phyloP scores from a whole-genome alignment of 1,139 yeast species.

The Nakaseomyces glabratus region DNA sequence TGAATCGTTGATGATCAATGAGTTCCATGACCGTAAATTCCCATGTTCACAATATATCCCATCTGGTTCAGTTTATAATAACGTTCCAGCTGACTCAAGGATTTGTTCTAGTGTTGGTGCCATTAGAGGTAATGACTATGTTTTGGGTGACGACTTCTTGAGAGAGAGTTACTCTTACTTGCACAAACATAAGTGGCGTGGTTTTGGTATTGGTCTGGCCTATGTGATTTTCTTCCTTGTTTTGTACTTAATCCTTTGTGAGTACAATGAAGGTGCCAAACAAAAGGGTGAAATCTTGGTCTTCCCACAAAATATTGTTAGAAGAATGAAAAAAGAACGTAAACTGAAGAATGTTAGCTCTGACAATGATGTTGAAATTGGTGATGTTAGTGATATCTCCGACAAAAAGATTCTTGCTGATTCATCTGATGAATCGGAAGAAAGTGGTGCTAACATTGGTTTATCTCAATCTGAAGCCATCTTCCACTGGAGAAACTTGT shows the following conservation, averaged over 20 bases:
- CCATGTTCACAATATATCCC: conserved; percentile 34
- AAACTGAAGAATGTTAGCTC: conserved; percentile 12
- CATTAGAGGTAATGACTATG: conserved; percentile 29
- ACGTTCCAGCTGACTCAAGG: conserved; percentile 31
- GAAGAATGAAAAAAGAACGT: conserved; percentile 28
- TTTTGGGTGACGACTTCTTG: conserved; percentile 35
- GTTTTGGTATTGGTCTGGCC: conserved; percentile 55
- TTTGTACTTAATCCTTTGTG: conserved; percentile 47
- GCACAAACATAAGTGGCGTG: conserved; percentile 58
- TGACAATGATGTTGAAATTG: conserved; percentile 20
- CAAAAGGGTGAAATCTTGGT: conserved; percentile 68
- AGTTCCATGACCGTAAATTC: conserved; percentile 41
- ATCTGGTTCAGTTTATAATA: conserved; percentile 32
- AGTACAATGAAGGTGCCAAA: conserved; percentile 52
- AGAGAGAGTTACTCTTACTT: conserved; percentile 35
- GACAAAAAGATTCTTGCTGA: conserved; percentile 10
- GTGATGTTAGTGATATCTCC: conserved; percentile 7
- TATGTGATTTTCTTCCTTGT: conserved; percentile 47
- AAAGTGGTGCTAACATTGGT: conserved; percentile 10
- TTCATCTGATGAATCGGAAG: conserved; percentile 10
- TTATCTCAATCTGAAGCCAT: conserved; percentile 21
- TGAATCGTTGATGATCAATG: conserved; percentile 53
- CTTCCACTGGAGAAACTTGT: conserved; percentile 39
- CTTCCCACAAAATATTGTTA: conserved; percentile 40
- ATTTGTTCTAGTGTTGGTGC: conserved; percentile 41